Percentiles rank a stretch among this genome's conserved stretches.
These are phyloP conservation scores for Cordyceps javanica DNA, from an alignment of 2,329 filamentous ascomycete species.

Conservation along the genomic window DNA sequence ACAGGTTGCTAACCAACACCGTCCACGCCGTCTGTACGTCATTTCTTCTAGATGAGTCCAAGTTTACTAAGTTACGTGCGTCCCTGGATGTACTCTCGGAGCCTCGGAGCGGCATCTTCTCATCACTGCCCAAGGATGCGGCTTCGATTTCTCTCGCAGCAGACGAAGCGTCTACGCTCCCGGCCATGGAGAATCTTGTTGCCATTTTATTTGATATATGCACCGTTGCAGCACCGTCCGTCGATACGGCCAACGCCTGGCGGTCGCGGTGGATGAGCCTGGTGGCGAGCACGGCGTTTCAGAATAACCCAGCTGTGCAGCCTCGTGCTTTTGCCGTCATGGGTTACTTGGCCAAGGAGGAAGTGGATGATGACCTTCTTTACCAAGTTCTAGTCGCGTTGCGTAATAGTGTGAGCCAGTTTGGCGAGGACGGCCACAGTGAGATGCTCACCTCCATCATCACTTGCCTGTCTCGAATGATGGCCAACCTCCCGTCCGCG, in stretches of 20 bases:
- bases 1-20: slow-evolving; percentile 59
- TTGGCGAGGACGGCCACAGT: slow-evolving; percentile 56
- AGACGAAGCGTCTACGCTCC: slow-evolving; percentile 45
- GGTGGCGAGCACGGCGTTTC: slow-evolving; percentile 65
- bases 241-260: slow-evolving; percentile 63
- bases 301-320: slow-evolving; percentile 66
- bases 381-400: slow-evolving; percentile 66
- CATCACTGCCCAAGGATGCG: slow-evolving; percentile 46
- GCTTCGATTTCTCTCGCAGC: slow-evolving; percentile 48
- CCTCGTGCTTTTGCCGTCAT: slow-evolving; percentile 64
- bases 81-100: slow-evolving; percentile 56
- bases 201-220: slow-evolving; percentile 58
- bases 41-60: slow-evolving; percentile 55
- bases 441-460: slow-evolving; percentile 66
- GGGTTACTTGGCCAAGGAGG: slow-evolving; percentile 64
- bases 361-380: slow-evolving; percentile 64
- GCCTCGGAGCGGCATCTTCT: slow-evolving; percentile 52
- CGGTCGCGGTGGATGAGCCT: slow-evolving; percentile 68
- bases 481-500: slow-evolving; percentile 59
- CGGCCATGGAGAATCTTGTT: slow-evolving; percentile 56
- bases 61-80: slow-evolving; percentile 47
- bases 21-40: slow-evolving; percentile 63
- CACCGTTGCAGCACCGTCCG: slow-evolving; percentile 54
- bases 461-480: slow-evolving; percentile 63
- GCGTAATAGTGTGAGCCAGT: slow-evolving; percentile 58